Base-by-base conservation (phyloP, 2,329 filamentous ascomycete species). In the Pseudogymnoascus sp. region DNA sequence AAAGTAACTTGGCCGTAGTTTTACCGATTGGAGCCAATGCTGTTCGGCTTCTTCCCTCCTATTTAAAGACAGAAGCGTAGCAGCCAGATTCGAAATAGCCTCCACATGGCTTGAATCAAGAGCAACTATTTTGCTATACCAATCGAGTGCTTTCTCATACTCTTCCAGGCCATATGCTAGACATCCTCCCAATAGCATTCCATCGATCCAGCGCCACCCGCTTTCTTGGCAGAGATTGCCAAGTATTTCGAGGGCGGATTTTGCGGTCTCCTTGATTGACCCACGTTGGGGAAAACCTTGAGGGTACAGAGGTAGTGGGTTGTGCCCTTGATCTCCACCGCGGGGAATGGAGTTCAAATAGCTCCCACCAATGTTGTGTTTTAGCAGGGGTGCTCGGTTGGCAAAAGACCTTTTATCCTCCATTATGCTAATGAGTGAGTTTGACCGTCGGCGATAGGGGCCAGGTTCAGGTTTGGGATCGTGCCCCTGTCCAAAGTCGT, bases 1-100 rank as follows among this genome's bases (percentile, higher is more conserved):
- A 64, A 99, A 89, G 76, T 96, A 96, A 72, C 87, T 89, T 0
- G 95, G 95, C 8, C 90, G 87, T 64, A 90, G 79, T 71, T 87
- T 89, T 26, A 97, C 86, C n/a, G 92, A 92, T 65, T 84, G 85
- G 67, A 88, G 80, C 95, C 95, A 99, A 71, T 92, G 84, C 64
- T 86, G 82, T 72, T 96, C 88, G 6, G 95, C 95, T 71, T 97
- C 93, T 59, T 88, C 83, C 64, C 88, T 88, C 65, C 89, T 87
- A 65, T 91, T 87, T 9, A 97, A 82, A 64, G 92, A 92, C 68
- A 96, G 87, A 23, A 96, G 79, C 1, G 93, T 92, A 21, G 93
- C 93, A 21, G 93, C 95, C 65, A 96, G 84, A 74, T 97, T 97
- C 21, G 93, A 96, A 47, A 95, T 88, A 21, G 93, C 92, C 78